Evolutionary conservation across 202 grass and related monocot genomes (phyloP).

Genomic region (Schoenoplectus tabernaemontani): DNA sequence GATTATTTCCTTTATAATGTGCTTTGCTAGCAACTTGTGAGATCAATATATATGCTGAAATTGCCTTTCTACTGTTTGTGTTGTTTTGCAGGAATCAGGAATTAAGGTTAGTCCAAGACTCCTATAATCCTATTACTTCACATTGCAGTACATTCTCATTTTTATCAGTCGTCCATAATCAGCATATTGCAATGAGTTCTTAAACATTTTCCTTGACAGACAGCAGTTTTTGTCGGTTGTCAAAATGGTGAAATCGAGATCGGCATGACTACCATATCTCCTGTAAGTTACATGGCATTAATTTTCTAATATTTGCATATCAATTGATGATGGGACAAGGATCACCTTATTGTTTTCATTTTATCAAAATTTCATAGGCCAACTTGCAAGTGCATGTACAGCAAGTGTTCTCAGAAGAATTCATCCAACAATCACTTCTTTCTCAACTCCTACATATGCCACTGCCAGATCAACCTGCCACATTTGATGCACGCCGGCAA

Average conservation of each 20-base stretch:
- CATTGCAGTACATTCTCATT: neutral
- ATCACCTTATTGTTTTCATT: neutral
- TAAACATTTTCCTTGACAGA: slow-evolving; percentile 31
- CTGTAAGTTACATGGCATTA: neutral
- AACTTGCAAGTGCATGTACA: slow-evolving; percentile 36
- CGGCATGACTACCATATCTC: slow-evolving; percentile 24
- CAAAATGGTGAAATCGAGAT: slow-evolving; percentile 77
- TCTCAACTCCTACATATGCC: slow-evolving; percentile 31
- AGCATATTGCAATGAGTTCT: neutral
- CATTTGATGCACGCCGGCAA: slow-evolving; percentile 5
- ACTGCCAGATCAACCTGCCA: neutral
- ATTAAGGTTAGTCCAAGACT: slow-evolving; percentile 51
- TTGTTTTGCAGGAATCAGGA: slow-evolving; percentile 51
- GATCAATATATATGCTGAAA: slow-evolving; percentile 15
- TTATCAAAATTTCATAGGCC: slow-evolving; percentile 26
- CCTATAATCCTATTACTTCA: neutral
- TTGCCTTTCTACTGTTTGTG: neutral
- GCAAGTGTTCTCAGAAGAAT: slow-evolving; percentile 61
- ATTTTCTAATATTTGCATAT: neutral
- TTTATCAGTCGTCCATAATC: neutral
- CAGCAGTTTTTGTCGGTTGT: slow-evolving; percentile 65
- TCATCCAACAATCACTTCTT: slow-evolving; percentile 44
- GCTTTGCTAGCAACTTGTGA: neutral
- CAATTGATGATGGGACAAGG: neutral
- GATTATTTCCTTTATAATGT: neutral